Percentiles rank a stretch among this genome's conserved stretches.
Conservation (phyloP, 306 rosid genomes). For the Cucumis hystrix region DNA sequence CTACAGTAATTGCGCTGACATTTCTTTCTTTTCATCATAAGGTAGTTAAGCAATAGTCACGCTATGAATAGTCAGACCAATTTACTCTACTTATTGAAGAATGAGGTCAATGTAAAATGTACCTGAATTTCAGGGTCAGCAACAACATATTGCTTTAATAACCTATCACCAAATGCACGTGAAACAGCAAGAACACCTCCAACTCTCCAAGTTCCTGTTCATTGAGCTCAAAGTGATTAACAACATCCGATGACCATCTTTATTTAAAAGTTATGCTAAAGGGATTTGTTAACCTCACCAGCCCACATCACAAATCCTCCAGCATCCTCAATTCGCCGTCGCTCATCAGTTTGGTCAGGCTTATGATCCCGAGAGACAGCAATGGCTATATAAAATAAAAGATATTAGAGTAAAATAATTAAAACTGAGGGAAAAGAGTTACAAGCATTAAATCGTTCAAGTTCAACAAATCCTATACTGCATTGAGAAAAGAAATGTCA, state of each 20-base stretch:
- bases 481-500: not conserved
- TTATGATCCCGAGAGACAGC: slow-evolving; percentile 98
- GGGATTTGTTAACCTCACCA: slow-evolving; percentile 23
- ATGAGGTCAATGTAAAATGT: not conserved
- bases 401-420: not conserved
- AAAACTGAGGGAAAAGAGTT: not conserved
- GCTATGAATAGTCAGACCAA: not conserved
- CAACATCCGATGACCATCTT: not conserved
- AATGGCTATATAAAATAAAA: slow-evolving; percentile 45
- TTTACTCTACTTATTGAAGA: not conserved
- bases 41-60: not conserved
- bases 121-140: slow-evolving; percentile 99
- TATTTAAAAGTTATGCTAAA: not conserved
- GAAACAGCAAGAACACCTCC: slow-evolving; percentile 99
- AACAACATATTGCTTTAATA: slow-evolving; percentile 91
- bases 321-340: slow-evolving; percentile 86
- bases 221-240: not conserved
- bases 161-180: slow-evolving; percentile 96
- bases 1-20: not conserved
- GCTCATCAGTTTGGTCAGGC: slow-evolving; percentile 96
- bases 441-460: slow-evolving; percentile 1
- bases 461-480: not conserved
- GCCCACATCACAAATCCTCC: slow-evolving; percentile 99
- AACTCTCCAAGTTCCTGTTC: slow-evolving; percentile 96
- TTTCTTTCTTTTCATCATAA: not conserved